Conservation (phyloP, 441 rosid species). For the Arabidopsis lyrata region DNA sequence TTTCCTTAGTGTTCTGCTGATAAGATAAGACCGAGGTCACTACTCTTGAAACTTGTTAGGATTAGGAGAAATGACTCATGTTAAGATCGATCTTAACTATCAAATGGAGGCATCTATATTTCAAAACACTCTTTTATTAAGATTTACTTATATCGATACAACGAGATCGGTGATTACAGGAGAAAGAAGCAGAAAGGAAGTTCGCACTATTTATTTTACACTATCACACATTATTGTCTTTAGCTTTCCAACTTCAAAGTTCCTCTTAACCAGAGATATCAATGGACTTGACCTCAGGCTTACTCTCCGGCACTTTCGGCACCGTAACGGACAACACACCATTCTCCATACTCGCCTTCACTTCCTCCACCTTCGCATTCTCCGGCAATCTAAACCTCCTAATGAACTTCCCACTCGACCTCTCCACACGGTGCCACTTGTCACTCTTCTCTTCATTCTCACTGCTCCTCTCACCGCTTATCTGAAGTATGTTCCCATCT, state of each 20-base stretch:
- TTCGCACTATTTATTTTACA: conserved; percentile 24
- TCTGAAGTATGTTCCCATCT: too few species aligned
- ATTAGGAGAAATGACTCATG: neutral
- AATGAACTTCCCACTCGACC: too few species aligned
- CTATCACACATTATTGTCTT: neutral
- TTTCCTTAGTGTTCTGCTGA: neutral
- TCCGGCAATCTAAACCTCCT: too few species aligned
- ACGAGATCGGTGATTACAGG: conserved; percentile 1
- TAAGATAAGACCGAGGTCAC: neutral
- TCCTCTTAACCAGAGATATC: too few species aligned
- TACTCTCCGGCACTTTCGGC: too few species aligned
- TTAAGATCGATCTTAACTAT: neutral
- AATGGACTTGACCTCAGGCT: too few species aligned
- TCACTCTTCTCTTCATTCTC: too few species aligned
- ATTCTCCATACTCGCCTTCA: too few species aligned
- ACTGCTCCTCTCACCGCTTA: too few species aligned
- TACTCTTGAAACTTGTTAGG: neutral
- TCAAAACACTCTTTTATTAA: conserved; percentile 3
- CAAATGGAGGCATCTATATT: neutral
- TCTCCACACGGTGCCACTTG: too few species aligned
- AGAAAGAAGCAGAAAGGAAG: neutral
- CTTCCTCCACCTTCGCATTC: too few species aligned
- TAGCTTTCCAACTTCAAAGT: too few species aligned
- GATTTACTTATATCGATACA: neutral
- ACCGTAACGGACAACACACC: conserved; percentile 28